Conservation (phyloP, 2,329 filamentous ascomycete species). For the Cytospora chrysosperma region DNA sequence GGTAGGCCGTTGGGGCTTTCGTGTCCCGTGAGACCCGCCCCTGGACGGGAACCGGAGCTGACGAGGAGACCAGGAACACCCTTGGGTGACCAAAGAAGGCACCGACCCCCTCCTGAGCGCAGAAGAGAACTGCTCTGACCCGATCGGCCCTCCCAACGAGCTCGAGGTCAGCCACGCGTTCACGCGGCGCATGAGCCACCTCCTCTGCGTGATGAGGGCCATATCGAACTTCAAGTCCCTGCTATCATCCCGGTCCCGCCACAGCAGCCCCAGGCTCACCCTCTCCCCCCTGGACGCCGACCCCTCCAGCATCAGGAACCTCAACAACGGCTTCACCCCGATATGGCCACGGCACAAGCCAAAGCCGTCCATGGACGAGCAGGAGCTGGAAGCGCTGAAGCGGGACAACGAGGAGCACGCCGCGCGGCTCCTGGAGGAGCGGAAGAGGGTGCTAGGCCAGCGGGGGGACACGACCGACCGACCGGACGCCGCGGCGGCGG, state of each 20-base stretch:
- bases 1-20: slow-evolving; percentile 34
- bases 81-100: slow-evolving; percentile 86
- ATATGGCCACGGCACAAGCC: slow-evolving; percentile 13
- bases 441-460: slow-evolving; percentile 40
- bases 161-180: slow-evolving; percentile 89
- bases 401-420: slow-evolving; percentile 47
- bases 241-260: slow-evolving; percentile 37
- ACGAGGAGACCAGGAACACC: slow-evolving; percentile 64
- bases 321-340: background rate
- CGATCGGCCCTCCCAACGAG: slow-evolving; percentile 81
- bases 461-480: background rate
- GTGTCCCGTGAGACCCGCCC: background rate
- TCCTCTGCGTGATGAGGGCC: slow-evolving; percentile 88
- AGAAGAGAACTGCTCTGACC: slow-evolving; percentile 81
- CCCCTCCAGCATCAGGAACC: background rate
- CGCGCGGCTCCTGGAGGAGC: slow-evolving; percentile 47
- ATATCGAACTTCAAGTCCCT: slow-evolving; percentile 84
- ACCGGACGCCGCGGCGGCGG: background rate
- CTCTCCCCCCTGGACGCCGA: slow-evolving; percentile 29
- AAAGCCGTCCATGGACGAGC: slow-evolving; percentile 22
- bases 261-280: slow-evolving; percentile 32
- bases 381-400: slow-evolving; percentile 27
- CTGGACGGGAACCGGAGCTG: slow-evolving; percentile 24
- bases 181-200: slow-evolving; percentile 81
- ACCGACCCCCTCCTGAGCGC: slow-evolving; percentile 74